These are phyloP conservation scores for Periconia macrospinosa DNA, from an alignment of 2,329 filamentous ascomycete genomes.

Conservation along the genomic window DNA sequence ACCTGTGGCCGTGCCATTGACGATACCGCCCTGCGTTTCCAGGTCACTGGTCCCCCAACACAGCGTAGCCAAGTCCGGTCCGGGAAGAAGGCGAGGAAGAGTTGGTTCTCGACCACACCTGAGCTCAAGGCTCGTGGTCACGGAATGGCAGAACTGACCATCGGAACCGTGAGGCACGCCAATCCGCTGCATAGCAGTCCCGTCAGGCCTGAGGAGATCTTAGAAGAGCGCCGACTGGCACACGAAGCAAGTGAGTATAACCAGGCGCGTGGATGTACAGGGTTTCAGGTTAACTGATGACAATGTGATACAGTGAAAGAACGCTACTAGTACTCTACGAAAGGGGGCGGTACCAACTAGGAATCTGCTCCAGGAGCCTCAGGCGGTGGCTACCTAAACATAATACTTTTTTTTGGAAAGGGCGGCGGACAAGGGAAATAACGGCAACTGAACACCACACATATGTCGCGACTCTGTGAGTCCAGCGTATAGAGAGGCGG, in stretches of 20 bases:
- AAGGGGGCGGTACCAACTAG: neutral
- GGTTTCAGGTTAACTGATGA: neutral
- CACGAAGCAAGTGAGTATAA: neutral
- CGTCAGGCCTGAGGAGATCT: neutral
- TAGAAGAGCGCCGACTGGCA: neutral
- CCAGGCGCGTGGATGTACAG: neutral
- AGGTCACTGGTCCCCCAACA: conserved; percentile 16
- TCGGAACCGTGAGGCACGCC: conserved; percentile 2
- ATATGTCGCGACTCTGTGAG: too few relatives aligned
- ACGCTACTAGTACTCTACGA: neutral
- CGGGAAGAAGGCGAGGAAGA: neutral
- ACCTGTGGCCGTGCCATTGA: conserved; percentile 19
- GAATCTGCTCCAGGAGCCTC: neutral
- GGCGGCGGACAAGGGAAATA: too few relatives aligned
- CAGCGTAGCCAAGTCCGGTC: conserved; percentile 1
- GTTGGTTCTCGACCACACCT: conserved; percentile 9
- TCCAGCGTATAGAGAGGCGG: too few relatives aligned
- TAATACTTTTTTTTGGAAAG: neutral
- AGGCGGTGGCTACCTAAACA: too few relatives aligned
- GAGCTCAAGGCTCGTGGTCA: conserved; percentile 22
- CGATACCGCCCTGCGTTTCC: conserved; percentile 21
- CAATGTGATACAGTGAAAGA: neutral
- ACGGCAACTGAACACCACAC: too few relatives aligned
- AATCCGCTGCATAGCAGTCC: neutral
- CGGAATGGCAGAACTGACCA: conserved; percentile 13